Conservation (phyloP, 805 yeast species). For the Candida corydali region DNA sequence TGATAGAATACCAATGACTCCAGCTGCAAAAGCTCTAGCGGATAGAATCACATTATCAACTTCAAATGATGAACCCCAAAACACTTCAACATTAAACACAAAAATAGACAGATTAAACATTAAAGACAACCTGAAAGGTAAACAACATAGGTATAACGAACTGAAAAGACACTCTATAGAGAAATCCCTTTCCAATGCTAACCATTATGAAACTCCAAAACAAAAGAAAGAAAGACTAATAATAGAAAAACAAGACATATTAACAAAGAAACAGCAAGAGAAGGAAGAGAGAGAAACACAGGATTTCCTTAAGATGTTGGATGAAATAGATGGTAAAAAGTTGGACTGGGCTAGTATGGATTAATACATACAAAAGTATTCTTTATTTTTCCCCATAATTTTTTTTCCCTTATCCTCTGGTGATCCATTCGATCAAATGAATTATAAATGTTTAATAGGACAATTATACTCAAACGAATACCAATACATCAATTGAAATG, state of each 20-base stretch:
- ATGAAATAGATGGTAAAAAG: slow-evolving; percentile 1
- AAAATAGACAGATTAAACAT: background rate
- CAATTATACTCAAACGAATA: too few relatives aligned
- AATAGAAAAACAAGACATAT: background rate
- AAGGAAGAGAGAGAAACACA: slow-evolving; percentile 5
- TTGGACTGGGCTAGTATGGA: slow-evolving; percentile 11
- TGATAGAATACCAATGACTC: slow-evolving; percentile 23
- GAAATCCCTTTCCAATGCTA: too few relatives aligned
- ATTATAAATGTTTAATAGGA: too few relatives aligned
- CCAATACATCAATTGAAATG: too few relatives aligned
- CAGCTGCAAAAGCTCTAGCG: slow-evolving; percentile 30
- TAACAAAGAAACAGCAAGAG: slow-evolving; percentile 3
- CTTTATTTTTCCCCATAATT: slow-evolving; percentile 1
- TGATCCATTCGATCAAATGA: background rate
- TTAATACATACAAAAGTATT: background rate
- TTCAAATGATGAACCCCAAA: background rate
- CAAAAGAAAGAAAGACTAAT: slow-evolving; percentile 1
- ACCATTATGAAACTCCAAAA: background rate
- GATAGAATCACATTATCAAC: slow-evolving; percentile 20
- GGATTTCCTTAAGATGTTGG: slow-evolving; percentile 8
- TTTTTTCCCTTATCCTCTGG: background rate
- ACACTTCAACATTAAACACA: background rate
- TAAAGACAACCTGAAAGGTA: background rate
- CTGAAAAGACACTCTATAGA: too few relatives aligned
- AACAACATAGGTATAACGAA: background rate